Conservation (phyloP, 805 yeast species). For the Cephaloascus fragrans region DNA sequence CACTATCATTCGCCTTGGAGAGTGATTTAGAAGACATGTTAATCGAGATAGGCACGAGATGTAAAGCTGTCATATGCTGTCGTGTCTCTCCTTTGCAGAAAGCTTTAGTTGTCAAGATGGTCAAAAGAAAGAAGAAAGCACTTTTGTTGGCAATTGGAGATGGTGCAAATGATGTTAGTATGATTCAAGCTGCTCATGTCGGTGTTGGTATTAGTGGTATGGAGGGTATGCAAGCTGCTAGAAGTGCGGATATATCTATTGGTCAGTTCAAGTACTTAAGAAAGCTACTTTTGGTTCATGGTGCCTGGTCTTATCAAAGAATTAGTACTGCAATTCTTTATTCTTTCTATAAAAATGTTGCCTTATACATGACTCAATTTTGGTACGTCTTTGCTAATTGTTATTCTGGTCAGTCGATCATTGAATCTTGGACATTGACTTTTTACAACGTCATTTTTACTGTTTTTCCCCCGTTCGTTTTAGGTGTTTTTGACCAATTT, state of each 20-base stretch:
- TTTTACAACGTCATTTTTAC: conserved; percentile 92
- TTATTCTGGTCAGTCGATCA: conserved; percentile 90
- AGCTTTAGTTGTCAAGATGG: conserved; percentile 92
- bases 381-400: conserved; percentile 94
- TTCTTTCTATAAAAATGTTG: conserved; percentile 92
- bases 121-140: conserved; percentile 71
- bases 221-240: conserved; percentile 99
- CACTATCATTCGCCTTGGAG: conserved; percentile 79
- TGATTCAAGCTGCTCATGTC: conserved; percentile 99
- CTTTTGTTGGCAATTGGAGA: conserved; percentile 89
- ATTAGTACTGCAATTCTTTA: conserved; percentile 86
- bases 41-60: conserved; percentile 69
- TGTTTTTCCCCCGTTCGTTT: conserved; percentile 89
- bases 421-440: conserved; percentile 97
- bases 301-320: conserved; percentile 96
- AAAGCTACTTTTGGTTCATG: conserved; percentile 84
- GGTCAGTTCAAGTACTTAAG: conserved; percentile 88
- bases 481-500: conserved; percentile 96
- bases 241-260: conserved; percentile 95
- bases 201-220: conserved; percentile 98
- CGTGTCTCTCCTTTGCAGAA: conserved; percentile 97
- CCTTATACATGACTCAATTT: conserved; percentile 94
- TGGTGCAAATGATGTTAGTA: conserved; percentile 98
- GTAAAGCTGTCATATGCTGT: conserved; percentile 96
- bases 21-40: conserved; percentile 69